phyloP scores from a whole-genome alignment of 2,329 filamentous ascomycete genomes.

The Metarhizium rileyi region DNA sequence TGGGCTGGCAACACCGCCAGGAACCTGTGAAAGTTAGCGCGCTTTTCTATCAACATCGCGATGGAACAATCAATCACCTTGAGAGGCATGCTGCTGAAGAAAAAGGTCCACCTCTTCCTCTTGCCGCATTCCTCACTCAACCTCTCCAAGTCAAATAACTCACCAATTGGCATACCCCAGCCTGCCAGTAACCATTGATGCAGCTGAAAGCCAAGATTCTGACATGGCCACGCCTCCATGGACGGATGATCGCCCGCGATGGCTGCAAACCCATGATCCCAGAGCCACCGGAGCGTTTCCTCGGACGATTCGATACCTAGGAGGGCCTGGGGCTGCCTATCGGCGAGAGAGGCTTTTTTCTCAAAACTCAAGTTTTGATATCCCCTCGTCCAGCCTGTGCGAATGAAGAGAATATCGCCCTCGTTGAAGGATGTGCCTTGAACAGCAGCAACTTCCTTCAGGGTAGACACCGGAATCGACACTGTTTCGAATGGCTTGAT shows the following conservation, averaged over 20 bases:
- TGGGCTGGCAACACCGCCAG: constrained; percentile 27
- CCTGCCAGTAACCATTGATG: constrained; percentile 38
- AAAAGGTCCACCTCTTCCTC: constrained; percentile 27
- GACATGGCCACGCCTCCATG: constrained; percentile 39
- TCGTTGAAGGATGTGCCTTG: constrained; percentile 31
- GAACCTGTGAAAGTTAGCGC: constrained; percentile 13
- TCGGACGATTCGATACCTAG: constrained; percentile 38
- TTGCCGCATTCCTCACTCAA: constrained; percentile 24
- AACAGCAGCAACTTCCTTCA: constrained; percentile 33
- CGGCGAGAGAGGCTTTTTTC: constrained; percentile 26
- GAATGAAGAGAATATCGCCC: constrained; percentile 49
- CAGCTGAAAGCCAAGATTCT: constrained; percentile 20
- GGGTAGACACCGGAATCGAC: constrained; percentile 30
- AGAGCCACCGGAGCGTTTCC: constrained; percentile 44
- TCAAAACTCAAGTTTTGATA: constrained; percentile 28
- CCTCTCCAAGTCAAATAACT: constrained; percentile 36
- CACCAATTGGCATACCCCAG: constrained; percentile 42
- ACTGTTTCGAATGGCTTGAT: constrained; percentile 30
- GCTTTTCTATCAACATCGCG: not conserved
- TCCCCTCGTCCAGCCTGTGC: constrained; percentile 39
- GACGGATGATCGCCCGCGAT: constrained; percentile 44
- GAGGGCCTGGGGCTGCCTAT: constrained; percentile 18
- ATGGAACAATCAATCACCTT: constrained; percentile 12
- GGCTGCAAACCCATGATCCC: constrained; percentile 44
- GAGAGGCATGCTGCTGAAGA: constrained; percentile 28